These are phyloP conservation scores for Yamadazyma takamatsuzukensis DNA, from an alignment of 805 yeast species.

Conservation along the genomic window DNA sequence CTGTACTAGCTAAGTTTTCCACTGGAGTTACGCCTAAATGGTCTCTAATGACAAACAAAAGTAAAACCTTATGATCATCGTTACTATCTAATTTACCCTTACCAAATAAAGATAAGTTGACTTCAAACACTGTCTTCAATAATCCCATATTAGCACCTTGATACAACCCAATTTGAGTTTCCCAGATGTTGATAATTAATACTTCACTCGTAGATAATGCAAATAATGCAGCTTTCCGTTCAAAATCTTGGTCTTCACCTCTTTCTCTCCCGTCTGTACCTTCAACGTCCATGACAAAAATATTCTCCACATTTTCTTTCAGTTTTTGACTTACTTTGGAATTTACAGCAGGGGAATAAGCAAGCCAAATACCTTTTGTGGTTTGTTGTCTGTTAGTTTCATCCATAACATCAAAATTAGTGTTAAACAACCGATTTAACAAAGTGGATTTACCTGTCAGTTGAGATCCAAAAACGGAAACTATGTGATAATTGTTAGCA, in stretches of 20 bases:
- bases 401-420: conserved; percentile 91
- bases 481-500: conserved; percentile 80
- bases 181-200: conserved; percentile 92
- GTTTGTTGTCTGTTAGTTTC: conserved; percentile 85
- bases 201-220: conserved; percentile 91
- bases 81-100: conserved; percentile 39
- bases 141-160: conserved; percentile 98
- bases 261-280: conserved; percentile 98
- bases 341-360: conserved; percentile 32
- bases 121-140: conserved; percentile 93
- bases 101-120: conserved; percentile 82
- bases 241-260: conserved; percentile 98
- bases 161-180: conserved; percentile 91
- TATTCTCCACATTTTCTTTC: conserved; percentile 35
- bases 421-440: conserved; percentile 79
- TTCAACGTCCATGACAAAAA: conserved; percentile 93
- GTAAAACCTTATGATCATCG: conserved; percentile 55
- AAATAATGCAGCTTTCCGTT: conserved; percentile 91
- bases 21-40: conserved; percentile 85
- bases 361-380: conserved; percentile 47
- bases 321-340: conserved; percentile 6
- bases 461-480: conserved; percentile 96
- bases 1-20: conserved; percentile 61
- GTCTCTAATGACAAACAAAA: conserved; percentile 89
- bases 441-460: conserved; percentile 95